Evolutionary conservation across 2,329 filamentous ascomycete genomes (phyloP).

Genomic region (Paraconiothyrium brasiliense): DNA sequence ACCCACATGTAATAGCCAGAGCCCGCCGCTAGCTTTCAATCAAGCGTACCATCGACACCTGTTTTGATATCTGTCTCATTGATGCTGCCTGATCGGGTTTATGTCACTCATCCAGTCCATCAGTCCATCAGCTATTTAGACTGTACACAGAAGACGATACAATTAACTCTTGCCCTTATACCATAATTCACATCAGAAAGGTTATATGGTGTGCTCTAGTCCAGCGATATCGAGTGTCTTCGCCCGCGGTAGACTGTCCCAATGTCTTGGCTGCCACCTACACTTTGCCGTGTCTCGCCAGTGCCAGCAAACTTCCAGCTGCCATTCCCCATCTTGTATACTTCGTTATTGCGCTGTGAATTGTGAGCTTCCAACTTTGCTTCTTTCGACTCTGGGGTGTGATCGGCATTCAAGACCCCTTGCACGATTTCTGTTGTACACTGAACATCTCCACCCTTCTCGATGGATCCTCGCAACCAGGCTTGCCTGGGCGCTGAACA

Average conservation of each 20-base stretch:
- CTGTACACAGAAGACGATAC: too few species aligned
- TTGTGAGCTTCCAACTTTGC: neutral
- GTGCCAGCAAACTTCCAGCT: neutral
- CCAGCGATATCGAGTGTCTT: neutral
- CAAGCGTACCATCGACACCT: neutral
- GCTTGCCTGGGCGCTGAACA: neutral
- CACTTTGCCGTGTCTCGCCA: slow-evolving; percentile 1
- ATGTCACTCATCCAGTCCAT: neutral
- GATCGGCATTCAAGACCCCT: neutral
- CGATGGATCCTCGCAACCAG: neutral
- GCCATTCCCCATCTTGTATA: neutral
- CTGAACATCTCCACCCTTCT: neutral
- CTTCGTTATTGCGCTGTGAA: neutral
- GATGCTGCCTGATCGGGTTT: neutral
- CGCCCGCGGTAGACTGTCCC: slow-evolving; percentile 5
- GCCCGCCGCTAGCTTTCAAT: neutral
- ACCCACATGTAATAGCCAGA: neutral
- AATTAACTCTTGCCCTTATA: too few species aligned
- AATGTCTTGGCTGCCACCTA: neutral
- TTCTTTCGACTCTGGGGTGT: neutral
- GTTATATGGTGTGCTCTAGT: neutral
- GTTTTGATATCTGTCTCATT: neutral
- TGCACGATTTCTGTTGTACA: neutral
- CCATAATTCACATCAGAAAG: too few species aligned
- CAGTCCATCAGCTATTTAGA: neutral